These are phyloP conservation scores for Pelargonium nanum DNA, from an alignment of 345 rosid genomes.

Conservation along the genomic window DNA sequence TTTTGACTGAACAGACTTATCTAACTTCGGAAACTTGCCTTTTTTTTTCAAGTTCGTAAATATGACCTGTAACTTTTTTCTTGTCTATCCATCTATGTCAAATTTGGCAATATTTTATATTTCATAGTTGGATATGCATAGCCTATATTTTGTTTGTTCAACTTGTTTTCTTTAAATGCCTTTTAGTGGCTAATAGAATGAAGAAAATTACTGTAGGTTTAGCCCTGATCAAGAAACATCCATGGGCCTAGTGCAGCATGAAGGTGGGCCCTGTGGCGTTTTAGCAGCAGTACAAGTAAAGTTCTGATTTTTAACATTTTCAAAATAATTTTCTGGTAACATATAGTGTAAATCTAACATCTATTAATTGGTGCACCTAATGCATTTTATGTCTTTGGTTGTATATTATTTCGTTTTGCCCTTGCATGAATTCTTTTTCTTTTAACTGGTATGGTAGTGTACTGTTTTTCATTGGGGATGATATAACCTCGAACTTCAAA, in stretches of 20 bases:
- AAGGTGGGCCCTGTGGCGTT: constrained; percentile 99
- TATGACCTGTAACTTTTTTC: too few relatives aligned
- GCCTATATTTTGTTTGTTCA: not conserved
- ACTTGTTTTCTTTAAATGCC: constrained; percentile 10
- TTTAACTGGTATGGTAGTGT: not conserved
- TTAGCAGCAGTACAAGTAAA: constrained; percentile 94
- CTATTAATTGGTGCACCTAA: not conserved
- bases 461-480: not conserved
- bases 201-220: constrained; percentile 47
- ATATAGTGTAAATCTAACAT: not conserved
- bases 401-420: not conserved
- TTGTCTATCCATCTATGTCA: too few relatives aligned
- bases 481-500: not conserved
- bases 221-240: constrained; percentile 95
- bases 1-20: too few relatives aligned
- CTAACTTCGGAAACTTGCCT: too few relatives aligned
- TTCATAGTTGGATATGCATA: too few relatives aligned
- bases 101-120: too few relatives aligned
- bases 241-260: constrained; percentile 99
- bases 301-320: constrained; percentile 14
- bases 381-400: not conserved
- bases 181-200: constrained; percentile 19
- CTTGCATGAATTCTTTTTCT: not conserved
- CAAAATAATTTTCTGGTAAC: not conserved
- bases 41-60: not conserved